phyloP scores from a whole-genome alignment of 345 rosid species.

The Dipteronia sinensis region DNA sequence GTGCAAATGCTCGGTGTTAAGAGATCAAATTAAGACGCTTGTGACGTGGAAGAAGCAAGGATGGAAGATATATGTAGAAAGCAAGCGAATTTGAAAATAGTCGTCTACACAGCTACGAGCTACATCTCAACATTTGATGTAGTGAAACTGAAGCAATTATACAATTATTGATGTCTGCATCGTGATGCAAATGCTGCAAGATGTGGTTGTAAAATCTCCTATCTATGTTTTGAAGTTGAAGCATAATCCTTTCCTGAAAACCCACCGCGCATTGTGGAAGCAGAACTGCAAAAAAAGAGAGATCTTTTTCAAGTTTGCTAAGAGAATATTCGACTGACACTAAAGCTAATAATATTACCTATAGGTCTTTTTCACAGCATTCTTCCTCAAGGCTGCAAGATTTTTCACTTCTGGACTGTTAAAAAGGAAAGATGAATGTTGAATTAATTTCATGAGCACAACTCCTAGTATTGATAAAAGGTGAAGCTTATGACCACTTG shows the following conservation, averaged over 20 bases:
- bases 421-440: constrained; percentile 3
- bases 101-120: not conserved
- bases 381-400: constrained; percentile 63
- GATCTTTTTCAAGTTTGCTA: not conserved
- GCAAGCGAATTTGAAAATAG: not conserved
- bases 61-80: not conserved
- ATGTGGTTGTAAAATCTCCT: constrained; percentile 23
- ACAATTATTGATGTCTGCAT: not conserved
- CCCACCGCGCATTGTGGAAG: constrained; percentile 24
- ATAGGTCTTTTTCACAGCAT: constrained; percentile 52
- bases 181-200: not conserved
- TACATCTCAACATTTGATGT: not conserved
- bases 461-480: not conserved
- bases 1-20: not conserved
- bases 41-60: not conserved
- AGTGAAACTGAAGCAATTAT: not conserved
- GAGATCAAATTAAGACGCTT: not conserved
- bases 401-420: constrained; percentile 85
- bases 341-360: constrained; percentile 44
- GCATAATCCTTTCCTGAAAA: constrained; percentile 29
- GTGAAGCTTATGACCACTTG: not conserved
- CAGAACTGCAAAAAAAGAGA: constrained; percentile 24
- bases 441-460: not conserved
- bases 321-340: not conserved
- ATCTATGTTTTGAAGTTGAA: constrained; percentile 39